phyloP scores from a whole-genome alignment of 75 land plant genomes.

The Chamaecyparis obtusa region DNA sequence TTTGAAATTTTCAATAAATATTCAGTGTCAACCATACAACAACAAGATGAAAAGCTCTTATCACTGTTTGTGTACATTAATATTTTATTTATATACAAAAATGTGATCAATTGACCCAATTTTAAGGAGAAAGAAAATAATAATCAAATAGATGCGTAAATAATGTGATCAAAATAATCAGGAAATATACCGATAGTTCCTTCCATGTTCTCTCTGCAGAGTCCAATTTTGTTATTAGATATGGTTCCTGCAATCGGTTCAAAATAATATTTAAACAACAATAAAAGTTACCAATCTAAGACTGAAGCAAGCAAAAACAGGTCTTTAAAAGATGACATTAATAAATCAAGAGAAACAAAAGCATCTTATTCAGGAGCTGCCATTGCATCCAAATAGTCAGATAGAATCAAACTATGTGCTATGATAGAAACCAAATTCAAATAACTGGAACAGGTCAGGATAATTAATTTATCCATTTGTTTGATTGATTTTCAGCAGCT shows the following conservation, averaged over 20 bases:
- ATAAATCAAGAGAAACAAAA: neutral
- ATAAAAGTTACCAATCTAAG: neutral
- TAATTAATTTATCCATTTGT: neutral
- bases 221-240: constrained; percentile 82
- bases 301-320: neutral
- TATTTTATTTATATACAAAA: neutral
- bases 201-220: constrained; percentile 97
- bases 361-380: neutral
- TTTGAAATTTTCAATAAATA: neutral
- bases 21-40: neutral
- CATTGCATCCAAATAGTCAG: neutral
- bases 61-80: neutral
- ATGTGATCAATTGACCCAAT: neutral
- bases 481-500: neutral
- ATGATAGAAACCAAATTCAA: neutral
- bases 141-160: neutral
- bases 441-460: neutral
- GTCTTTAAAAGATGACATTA: neutral
- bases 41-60: neutral
- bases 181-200: constrained; percentile 73
- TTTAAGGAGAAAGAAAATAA: neutral
- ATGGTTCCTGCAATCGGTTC: constrained; percentile 71
- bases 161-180: neutral
- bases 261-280: neutral
- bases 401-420: neutral